Conservation (phyloP, 305 asterid species). For the Ilex paraguariensis region DNA sequence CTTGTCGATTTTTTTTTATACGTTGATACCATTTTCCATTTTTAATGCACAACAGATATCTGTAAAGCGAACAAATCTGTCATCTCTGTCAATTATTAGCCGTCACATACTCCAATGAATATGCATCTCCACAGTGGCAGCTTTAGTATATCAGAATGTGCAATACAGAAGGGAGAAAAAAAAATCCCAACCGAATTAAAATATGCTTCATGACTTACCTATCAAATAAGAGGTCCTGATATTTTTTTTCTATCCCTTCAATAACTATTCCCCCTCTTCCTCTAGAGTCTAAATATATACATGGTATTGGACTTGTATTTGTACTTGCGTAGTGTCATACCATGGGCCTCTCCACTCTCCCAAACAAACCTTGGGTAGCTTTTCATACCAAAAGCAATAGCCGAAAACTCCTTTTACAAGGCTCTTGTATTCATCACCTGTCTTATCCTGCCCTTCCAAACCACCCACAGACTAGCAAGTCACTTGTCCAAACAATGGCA, state of each 20-base stretch:
- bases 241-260: constrained; percentile 5
- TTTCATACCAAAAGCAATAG: too few species aligned
- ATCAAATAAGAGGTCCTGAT: constrained; percentile 2
- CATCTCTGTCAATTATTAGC: too few species aligned
- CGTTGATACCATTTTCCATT: too few species aligned
- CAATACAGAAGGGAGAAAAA: too few species aligned
- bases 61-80: too few species aligned
- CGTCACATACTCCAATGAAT: too few species aligned
- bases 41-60: too few species aligned
- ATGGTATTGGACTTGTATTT: constrained; percentile 9
- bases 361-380: background rate
- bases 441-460: background rate
- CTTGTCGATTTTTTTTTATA: too few species aligned
- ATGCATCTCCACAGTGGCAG: too few species aligned
- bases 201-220: background rate
- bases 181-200: too few species aligned
- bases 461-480: background rate
- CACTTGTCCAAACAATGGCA: background rate
- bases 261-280: constrained; percentile 1
- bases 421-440: background rate
- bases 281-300: constrained; percentile 14
- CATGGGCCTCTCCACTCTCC: background rate
- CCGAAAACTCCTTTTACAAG: too few species aligned
- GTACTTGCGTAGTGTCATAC: constrained; percentile 15
- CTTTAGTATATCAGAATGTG: too few species aligned